A percentile compares a stretch with the other conserved stretches of the same genome.
These are phyloP conservation scores for Ganoderma sp. DNA, from an alignment of 1,284 basidiomycete species.

Conservation along the genomic window DNA sequence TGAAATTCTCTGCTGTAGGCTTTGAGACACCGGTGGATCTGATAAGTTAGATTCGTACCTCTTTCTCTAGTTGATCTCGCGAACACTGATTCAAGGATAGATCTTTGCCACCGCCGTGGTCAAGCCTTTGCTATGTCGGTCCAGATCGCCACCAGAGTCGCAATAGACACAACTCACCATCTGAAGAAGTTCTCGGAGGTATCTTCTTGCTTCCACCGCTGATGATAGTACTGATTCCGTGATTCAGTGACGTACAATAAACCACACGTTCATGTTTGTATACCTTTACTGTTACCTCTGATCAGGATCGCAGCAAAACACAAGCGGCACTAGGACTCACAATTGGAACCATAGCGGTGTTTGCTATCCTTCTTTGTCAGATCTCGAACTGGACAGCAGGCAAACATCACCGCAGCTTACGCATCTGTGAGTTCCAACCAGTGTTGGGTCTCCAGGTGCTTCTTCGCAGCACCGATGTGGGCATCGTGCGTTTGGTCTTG, in stretches of 20 bases:
- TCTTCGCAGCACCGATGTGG: constrained; percentile 43
- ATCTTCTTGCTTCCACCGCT: constrained; percentile 65
- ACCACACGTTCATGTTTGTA: neutral
- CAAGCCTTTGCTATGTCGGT: constrained; percentile 58
- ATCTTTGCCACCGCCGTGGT: constrained; percentile 69
- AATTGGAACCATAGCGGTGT: constrained; percentile 71
- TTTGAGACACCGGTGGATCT: neutral
- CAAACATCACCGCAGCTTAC: constrained; percentile 40
- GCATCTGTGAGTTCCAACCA: constrained; percentile 73
- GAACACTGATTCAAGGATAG: constrained; percentile 71
- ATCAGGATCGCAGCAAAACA: constrained; percentile 2
- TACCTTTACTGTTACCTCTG: constrained; percentile 33
- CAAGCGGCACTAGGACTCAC: constrained; percentile 40
- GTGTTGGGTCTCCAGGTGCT: constrained; percentile 62
- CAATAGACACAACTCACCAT: constrained; percentile 49
- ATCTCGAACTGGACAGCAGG: neutral
- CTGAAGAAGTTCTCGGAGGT: constrained; percentile 76
- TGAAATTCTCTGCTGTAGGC: constrained; percentile 45
- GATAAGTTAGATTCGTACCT: constrained; percentile 45
- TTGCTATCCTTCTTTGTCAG: constrained; percentile 46
- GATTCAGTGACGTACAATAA: constrained; percentile 13
- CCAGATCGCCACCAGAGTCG: neutral
- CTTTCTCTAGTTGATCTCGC: constrained; percentile 70
- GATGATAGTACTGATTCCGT: constrained; percentile 61
- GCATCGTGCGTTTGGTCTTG: constrained; percentile 38